These are phyloP conservation scores for Histomonas meleagridis DNA, from an alignment of 208 protist species.

Conservation along the genomic window DNA sequence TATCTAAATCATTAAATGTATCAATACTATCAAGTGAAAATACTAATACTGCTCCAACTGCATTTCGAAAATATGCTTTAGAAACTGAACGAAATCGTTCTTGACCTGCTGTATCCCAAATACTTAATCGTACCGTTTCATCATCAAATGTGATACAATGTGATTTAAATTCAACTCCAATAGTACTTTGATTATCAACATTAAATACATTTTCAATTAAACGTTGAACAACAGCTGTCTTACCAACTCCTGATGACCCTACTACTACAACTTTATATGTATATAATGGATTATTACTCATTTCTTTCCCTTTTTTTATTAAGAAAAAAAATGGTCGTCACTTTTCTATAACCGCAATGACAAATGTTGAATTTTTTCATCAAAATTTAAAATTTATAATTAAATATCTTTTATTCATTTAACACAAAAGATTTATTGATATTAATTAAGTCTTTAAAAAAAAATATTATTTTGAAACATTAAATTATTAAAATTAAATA, in stretches of 20 bases:
- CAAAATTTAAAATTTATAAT: too few relatives aligned
- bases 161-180: constrained; percentile 35
- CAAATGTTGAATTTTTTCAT: too few relatives aligned
- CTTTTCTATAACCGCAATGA: too few relatives aligned
- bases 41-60: neutral
- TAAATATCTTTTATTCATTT: too few relatives aligned
- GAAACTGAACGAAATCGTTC: constrained; percentile 6
- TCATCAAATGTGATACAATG: neutral
- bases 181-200: neutral
- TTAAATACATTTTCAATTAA: neutral
- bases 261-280: constrained; percentile 5
- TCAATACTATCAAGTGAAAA: neutral
- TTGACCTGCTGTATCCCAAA: constrained; percentile 31
- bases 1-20: neutral
- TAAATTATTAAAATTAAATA: too few relatives aligned
- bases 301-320: too few relatives aligned
- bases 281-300: neutral
- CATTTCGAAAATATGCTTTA: constrained; percentile 13
- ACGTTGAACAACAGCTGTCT: constrained; percentile 20
- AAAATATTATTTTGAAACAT: too few relatives aligned
- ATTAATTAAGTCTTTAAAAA: too few relatives aligned
- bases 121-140: neutral
- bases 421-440: too few relatives aligned
- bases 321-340: too few relatives aligned
- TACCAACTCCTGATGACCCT: constrained; percentile 4